Base-by-base conservation (phyloP, 2,329 filamentous ascomycete genomes). In the Alternaria angustiovoidea region DNA sequence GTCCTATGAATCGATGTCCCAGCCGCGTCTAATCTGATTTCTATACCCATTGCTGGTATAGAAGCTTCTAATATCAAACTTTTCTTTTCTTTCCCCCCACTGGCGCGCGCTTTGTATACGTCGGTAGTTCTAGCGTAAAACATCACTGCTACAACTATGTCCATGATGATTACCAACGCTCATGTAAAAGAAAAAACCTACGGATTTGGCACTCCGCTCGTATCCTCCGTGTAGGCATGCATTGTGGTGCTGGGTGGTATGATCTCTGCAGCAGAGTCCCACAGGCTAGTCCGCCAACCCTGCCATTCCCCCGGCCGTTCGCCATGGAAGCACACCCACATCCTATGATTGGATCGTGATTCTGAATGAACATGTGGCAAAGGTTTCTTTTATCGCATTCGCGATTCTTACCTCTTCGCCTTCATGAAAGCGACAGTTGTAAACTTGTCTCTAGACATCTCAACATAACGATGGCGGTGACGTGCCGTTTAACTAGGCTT, bases 201-300 rank as follows among this genome's bases (percentile, higher is more conserved):
- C 14, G 39, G 8, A 26, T 49, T 49, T n/a, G 16, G 26, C 20
- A 38, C 22, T 36, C 46, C 30, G 32, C 20, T 8, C 6, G n/a
- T 24, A 49, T 30, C 46, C 8, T 49, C 20, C 34, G 6, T 26
- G 7, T 26, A n/a, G 32, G 46, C 14, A 49, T 36, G 20, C 14
- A 38, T 49, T 22, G 46, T 51, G 32, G 32, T 24, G 46, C n/a
- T 38, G 46, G 39, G 46, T 49, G 46, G 46, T 38, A 49, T 49
- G 46, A 26, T 36, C 24, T 26, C 46, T 49, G 46, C 46, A n/a
- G 46, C 30, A 49, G 46, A 9, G 14, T 38, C 46, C n/a, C 46
- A 32, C 20, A 49, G 30, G 46, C 30, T 48, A 48, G 16, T 36
- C 30, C 20, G 30, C 28, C 46, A 32, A 49, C 30, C 30, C 46